Evolutionary conservation across 345 rosid genomes (phyloP).

Genomic region (Erysimum cheiranthoides): DNA sequence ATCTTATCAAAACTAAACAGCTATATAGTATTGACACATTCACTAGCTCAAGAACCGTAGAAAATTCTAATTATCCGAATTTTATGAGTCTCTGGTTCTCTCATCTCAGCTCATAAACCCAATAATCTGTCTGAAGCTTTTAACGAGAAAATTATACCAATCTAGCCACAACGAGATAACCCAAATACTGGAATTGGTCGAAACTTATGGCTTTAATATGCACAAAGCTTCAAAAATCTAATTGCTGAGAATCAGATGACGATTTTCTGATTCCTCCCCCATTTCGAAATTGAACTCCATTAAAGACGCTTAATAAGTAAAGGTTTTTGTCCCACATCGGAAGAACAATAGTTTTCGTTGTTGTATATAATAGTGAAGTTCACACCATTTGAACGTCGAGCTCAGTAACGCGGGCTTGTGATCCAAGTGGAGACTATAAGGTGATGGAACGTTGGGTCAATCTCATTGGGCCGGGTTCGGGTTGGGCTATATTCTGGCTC

Average conservation of each 20-base stretch:
- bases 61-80: background rate
- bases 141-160: no score
- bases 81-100: background rate
- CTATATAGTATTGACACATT: background rate
- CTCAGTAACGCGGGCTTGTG: slow-evolving; percentile 26
- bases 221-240: no score
- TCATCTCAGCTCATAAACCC: background rate
- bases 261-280: background rate
- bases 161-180: no score
- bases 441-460: background rate
- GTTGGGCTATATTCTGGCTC: background rate
- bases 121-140: background rate
- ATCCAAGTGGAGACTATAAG: slow-evolving; percentile 32
- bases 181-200: no score
- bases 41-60: background rate
- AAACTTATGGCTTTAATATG: no score
- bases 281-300: no score
- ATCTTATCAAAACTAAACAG: background rate
- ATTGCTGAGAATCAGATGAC: no score
- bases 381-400: accelerated
- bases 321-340: slow-evolving; percentile 32
- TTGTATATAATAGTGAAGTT: slow-evolving; percentile 9
- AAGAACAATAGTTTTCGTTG: no score
- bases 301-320: background rate
- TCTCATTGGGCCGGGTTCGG: slow-evolving; percentile 15